phyloP scores from a whole-genome alignment of 352 stramenopile genomes.

The Pythium graminicola region DNA sequence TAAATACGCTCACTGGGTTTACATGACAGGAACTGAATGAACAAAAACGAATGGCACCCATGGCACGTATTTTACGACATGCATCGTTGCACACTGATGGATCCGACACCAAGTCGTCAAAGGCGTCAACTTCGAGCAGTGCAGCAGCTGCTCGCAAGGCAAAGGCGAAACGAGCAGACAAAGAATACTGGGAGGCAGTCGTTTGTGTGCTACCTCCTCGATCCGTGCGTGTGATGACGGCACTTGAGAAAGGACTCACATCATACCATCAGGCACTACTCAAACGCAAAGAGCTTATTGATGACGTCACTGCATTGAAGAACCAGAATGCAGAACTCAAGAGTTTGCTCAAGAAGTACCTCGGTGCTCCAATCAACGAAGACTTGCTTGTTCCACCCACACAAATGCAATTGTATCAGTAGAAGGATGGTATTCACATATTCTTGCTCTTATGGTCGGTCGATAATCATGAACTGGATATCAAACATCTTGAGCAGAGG shows the following conservation, averaged over 20 bases:
- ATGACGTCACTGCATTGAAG: conserved; percentile 73
- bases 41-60: conserved; percentile 53
- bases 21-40: conserved; percentile 50
- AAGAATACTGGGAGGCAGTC: conserved; percentile 76
- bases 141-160: conserved; percentile 31
- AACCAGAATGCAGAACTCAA: conserved; percentile 88
- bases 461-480: no score
- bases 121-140: conserved; percentile 8
- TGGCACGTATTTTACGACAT: conserved; percentile 40
- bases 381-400: conserved; percentile 80
- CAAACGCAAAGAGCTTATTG: conserved; percentile 71
- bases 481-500: no score
- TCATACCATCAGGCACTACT: conserved; percentile 81
- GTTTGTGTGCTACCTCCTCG: conserved; percentile 64
- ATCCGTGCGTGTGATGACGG: conserved; percentile 70
- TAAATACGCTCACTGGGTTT: no score
- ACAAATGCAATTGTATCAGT: conserved; percentile 76
- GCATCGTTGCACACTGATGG: conserved; percentile 11
- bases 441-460: no score
- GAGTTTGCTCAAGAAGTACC: conserved; percentile 85
- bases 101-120: conserved; percentile 18
- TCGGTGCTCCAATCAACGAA: conserved; percentile 75
- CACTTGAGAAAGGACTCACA: conserved; percentile 75
- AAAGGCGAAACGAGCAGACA: conserved; percentile 41
- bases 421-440: not conserved